A percentile compares a stretch with the other conserved stretches of the same genome.
phyloP scores from a whole-genome alignment of 768 basidiomycete genomes.

The Strobilomyces confusus region DNA sequence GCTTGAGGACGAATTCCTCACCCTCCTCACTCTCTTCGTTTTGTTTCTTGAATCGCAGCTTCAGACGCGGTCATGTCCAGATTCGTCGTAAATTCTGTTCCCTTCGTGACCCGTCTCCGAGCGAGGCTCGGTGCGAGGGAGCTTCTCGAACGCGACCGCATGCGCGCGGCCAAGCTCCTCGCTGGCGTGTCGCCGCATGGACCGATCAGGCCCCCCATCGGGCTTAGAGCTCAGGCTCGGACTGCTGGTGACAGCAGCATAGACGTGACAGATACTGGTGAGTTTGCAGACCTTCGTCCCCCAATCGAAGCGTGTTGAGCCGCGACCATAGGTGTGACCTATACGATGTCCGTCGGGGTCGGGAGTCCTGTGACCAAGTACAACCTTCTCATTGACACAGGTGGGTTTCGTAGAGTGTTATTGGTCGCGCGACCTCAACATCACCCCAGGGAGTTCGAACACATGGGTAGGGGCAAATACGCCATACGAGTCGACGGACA shows the following conservation, averaged over 20 bases:
- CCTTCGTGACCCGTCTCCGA: conserved; percentile 44
- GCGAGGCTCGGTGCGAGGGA: conserved; percentile 39
- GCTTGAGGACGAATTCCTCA: not conserved
- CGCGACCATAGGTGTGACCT: conserved; percentile 41
- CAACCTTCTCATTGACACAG: conserved; percentile 56
- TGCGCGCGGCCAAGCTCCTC: conserved; percentile 54
- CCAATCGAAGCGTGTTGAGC: not conserved
- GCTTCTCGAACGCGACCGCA: conserved; percentile 49
- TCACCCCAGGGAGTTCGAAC: conserved; percentile 39
- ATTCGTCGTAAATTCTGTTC: conserved; percentile 36
- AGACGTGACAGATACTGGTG: conserved; percentile 55
- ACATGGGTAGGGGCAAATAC: conserved; percentile 55
- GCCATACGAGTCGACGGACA: conserved; percentile 42
- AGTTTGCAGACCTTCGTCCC: not conserved
- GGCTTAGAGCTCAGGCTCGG: conserved; percentile 13
- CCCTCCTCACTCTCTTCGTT: not conserved
- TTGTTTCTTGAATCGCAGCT: not conserved
- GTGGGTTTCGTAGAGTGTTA: conserved; percentile 25
- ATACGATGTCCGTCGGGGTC: conserved; percentile 49
- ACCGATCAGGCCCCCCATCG: conserved; percentile 32
- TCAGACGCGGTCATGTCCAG: conserved; percentile 33
- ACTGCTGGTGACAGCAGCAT: conserved; percentile 31
- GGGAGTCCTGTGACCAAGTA: conserved; percentile 47
- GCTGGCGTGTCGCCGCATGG: conserved; percentile 53
- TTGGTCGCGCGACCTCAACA: not conserved